Percentiles rank a stretch among this genome's conserved stretches.
Conservation (phyloP, 331 rosid genomes). For the Rhamnella rubrinervis region DNA sequence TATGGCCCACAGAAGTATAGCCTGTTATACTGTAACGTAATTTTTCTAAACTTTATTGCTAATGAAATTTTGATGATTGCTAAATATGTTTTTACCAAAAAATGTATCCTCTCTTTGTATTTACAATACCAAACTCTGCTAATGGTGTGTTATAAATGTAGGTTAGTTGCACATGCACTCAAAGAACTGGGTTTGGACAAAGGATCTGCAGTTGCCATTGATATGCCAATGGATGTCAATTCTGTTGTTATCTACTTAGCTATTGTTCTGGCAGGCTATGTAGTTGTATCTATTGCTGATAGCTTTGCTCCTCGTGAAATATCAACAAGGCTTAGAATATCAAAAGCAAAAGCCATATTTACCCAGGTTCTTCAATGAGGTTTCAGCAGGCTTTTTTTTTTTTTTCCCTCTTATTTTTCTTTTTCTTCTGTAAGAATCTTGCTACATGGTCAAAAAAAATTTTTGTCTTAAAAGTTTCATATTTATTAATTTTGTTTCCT, state of each 20-base stretch:
- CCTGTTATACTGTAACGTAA: no score
- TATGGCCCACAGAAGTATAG: no score
- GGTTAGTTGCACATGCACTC: conserved; percentile 88
- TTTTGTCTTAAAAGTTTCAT: neutral
- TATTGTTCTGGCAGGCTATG: conserved; percentile 77
- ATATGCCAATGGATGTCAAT: conserved; percentile 85
- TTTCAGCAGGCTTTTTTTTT: neutral
- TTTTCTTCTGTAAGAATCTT: neutral
- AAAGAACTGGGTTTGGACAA: conserved; percentile 62
- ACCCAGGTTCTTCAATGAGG: conserved; percentile 61
- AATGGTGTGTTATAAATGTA: conserved; percentile 35
- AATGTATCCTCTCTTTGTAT: neutral
- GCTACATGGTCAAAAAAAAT: neutral
- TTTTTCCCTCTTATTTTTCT: neutral
- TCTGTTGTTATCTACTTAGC: conserved; percentile 87
- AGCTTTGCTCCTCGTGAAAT: conserved; percentile 92
- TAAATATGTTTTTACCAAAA: neutral
- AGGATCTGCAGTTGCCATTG: conserved; percentile 91
- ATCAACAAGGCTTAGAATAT: conserved; percentile 75
- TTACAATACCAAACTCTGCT: conserved; percentile 24
- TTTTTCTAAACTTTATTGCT: no score
- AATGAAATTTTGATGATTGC: neutral
- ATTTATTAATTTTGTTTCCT: conserved; percentile 11
- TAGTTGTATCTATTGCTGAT: conserved; percentile 93
- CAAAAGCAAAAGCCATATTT: conserved; percentile 81